Base-by-base conservation (phyloP, 1,139 yeast genomes). In the Yamadazyma siamensis region DNA sequence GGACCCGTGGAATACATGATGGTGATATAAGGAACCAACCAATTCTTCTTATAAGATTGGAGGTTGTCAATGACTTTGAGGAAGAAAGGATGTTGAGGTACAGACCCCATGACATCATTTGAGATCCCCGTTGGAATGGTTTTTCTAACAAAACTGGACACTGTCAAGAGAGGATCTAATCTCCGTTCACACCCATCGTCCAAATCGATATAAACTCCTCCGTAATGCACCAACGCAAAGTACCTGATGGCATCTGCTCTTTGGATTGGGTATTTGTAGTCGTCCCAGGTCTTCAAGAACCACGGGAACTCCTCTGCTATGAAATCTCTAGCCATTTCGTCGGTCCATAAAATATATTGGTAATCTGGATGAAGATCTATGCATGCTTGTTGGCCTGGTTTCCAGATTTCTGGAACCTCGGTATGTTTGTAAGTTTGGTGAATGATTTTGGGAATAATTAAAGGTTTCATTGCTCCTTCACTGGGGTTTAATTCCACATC, bases 1-100 rank as follows among this genome's bases (percentile, higher is more conserved):
- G 97, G 96, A 4, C 97, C 97, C 1, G 97, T 89, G 11, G 94
- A 80, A 50, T 77, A 84, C 96, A 88, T 88, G 54, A 88, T 87
- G 23, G 96, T 88, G 38, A 88, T 66, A 59, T 88, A 88, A 11
- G 96, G 95, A 15, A 86, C 77, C 26, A 80, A 56, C 86, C 91
- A 85, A 54, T 82, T 80, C 37, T 71, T 66, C 47, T 82, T 71
- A 56, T 83, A 87, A 31, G 58, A 66, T 41, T 77, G 59, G 39
- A 88, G 66, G 33, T 72, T 74, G 40, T 80, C 80, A 42, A 87
- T 71, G 12, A 73, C 84, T 52, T 81, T 81, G 31, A 69, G 54
- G 63, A 86, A 87, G 60, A 87, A 86, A 2, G 96, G 95, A 58
- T 88, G 97, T 32, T 71, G 65, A 19, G 95, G 95, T 10, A 83